Percentiles rank a stretch among this genome's conserved stretches.
Evolutionary conservation across 1,139 yeast species (phyloP).

Genomic region (Magnusiomyces tetraspermus): DNA sequence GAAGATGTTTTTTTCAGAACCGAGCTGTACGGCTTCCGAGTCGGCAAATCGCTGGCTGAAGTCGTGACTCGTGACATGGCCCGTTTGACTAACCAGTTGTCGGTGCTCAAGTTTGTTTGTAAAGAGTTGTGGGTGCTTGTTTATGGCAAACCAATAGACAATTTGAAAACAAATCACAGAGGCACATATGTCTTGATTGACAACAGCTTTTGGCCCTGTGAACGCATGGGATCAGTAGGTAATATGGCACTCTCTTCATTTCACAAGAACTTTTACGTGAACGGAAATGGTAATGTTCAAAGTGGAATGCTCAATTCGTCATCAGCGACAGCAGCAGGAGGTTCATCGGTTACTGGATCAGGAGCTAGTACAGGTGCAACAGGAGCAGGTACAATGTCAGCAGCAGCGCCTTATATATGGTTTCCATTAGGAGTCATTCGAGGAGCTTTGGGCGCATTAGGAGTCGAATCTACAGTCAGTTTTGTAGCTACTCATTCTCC

Average conservation of each 20-base stretch:
- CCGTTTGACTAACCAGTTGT: constrained; percentile 52
- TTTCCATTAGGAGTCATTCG: constrained; percentile 78
- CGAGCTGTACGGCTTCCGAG: constrained; percentile 60
- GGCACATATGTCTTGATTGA: constrained; percentile 75
- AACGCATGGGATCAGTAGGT: constrained; percentile 41
- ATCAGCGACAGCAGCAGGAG: background rate
- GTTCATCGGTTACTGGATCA: background rate
- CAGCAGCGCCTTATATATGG: constrained; percentile 37
- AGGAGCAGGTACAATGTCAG: background rate
- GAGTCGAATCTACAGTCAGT: constrained; percentile 53
- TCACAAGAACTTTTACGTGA: background rate
- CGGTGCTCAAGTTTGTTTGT: constrained; percentile 84
- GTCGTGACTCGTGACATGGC: constrained; percentile 51
- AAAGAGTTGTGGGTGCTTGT: constrained; percentile 80
- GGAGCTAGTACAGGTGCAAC: background rate
- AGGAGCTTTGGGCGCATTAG: constrained; percentile 67
- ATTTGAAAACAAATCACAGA: constrained; percentile 81
- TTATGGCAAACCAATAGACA: constrained; percentile 82
- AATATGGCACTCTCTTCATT: constrained; percentile 2
- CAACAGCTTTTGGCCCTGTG: constrained; percentile 47
- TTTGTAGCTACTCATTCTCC: constrained; percentile 58
- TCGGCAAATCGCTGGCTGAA: constrained; percentile 70
- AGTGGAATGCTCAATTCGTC: background rate
- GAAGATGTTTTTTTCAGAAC: constrained; percentile 54
- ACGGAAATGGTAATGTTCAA: background rate